Evolutionary conservation across 768 basidiomycete genomes (phyloP), one percentile per base, ranked within the genome.

Genomic region (Jaapia argillacea): DNA sequence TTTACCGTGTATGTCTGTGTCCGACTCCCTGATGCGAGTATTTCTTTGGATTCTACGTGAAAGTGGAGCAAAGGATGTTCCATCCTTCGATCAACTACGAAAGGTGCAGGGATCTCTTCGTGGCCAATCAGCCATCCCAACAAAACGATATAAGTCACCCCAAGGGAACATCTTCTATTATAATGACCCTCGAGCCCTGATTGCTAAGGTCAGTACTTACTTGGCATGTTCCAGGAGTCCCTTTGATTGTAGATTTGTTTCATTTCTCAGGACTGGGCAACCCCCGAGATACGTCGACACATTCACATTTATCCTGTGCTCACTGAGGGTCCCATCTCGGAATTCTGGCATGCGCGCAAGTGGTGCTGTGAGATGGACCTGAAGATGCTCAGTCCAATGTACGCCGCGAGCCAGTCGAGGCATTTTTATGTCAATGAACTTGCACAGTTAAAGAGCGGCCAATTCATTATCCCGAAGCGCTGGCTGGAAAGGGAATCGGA

Each of bases 21-120:
- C 54, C 2, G 26, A 45, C 12, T 24, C 48, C 1, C 18, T 46
- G 25, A 48, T 57, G 48, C 23, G 37, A 5, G 36, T 48, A 1
- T 22, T 57, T 28, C 31, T 57, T 13, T 57, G 50, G 50, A 33
- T 57, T 24, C 26, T 57, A 21, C 22, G 36, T 14, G 50, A 57
- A 33, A 42, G 23, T 21, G 54, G 54, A 10, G 50, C 41, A 3
- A 40, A 42, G 5, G 47, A 57, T 46, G 56, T 55, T 3, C 56
- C 56, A n/a, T 45, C 46, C 3, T 41, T 53, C 12, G 40, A 48
- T 16, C 24, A 16, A 2, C 41, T 57, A 2, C 50, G 52, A 1
- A 24, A 37, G 26, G 6, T 42, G n/a, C 42, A 43, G 31, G 25
- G 38, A 35, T 14, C 16, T 6, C 6, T 43, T 6, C 14, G 37